Conservation (phyloP, 1,284 basidiomycete genomes). For the Apiotrichum siamense region DNA sequence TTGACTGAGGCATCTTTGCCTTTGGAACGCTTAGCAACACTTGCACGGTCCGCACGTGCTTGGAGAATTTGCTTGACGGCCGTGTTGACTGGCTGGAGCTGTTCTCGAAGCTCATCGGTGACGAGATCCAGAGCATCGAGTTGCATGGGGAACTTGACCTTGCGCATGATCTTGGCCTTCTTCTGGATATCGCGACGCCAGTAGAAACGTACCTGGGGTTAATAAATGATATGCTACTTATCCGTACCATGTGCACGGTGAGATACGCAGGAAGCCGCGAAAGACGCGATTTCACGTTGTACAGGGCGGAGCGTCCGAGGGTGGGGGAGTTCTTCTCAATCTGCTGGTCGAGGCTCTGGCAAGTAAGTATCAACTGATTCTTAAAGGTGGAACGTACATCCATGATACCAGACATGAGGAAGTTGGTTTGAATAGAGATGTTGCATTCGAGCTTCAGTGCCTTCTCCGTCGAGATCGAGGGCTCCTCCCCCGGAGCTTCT, state of each 20-base stretch:
- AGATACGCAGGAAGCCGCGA: constrained; percentile 68
- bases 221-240: constrained; percentile 43
- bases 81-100: constrained; percentile 64
- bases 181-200: constrained; percentile 88
- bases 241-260: constrained; percentile 33
- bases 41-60: constrained; percentile 75
- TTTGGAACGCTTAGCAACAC: constrained; percentile 71
- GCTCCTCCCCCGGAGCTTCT: constrained; percentile 73
- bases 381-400: constrained; percentile 69
- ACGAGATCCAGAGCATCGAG: constrained; percentile 78
- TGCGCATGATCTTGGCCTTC: constrained; percentile 91
- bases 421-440: constrained; percentile 79
- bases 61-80: constrained; percentile 73
- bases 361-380: not conserved
- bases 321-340: constrained; percentile 79
- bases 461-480: constrained; percentile 61
- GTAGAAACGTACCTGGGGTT: constrained; percentile 64
- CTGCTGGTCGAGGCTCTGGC: constrained; percentile 71
- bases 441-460: constrained; percentile 91
- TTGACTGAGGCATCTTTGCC: constrained; percentile 15
- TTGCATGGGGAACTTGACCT: constrained; percentile 79
- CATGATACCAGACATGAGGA: constrained; percentile 78
- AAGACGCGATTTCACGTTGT: constrained; percentile 75
- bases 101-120: constrained; percentile 69
- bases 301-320: constrained; percentile 72